A percentile compares a stretch with the other conserved stretches of the same genome.
phyloP scores from a whole-genome alignment of 208 protist genomes.

The Trypanosoma brucei region DNA sequence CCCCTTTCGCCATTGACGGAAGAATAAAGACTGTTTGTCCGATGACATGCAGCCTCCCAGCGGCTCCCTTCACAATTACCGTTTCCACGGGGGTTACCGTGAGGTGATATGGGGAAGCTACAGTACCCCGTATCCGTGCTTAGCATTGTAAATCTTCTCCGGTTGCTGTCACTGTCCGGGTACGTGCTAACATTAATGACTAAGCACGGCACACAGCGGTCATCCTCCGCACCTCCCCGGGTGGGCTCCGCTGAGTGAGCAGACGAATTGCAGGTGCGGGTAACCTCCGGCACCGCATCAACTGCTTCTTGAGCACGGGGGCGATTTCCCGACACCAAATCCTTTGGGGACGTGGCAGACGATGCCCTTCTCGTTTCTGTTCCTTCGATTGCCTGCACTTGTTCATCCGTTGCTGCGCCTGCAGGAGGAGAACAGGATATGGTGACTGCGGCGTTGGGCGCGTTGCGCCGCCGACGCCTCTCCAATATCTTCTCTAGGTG shows the following conservation, averaged over 20 bases:
- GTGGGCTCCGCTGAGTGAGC: too few relatives aligned
- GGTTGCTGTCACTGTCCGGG: neutral
- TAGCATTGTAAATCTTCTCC: neutral
- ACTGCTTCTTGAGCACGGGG: too few relatives aligned
- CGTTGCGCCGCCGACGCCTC: slow-evolving; percentile 44
- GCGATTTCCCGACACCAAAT: too few relatives aligned
- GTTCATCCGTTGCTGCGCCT: slow-evolving; percentile 26
- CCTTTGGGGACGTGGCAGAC: too few relatives aligned
- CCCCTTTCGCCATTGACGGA: neutral
- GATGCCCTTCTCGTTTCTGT: too few relatives aligned
- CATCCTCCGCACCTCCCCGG: too few relatives aligned
- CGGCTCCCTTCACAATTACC: neutral
- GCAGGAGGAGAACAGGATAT: slow-evolving; percentile 14
- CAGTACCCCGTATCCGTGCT: neutral
- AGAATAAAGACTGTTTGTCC: neutral
- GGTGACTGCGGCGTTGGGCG: neutral
- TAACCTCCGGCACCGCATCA: too few relatives aligned
- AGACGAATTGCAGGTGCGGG: too few relatives aligned
- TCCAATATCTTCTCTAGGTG: slow-evolving; percentile 74
- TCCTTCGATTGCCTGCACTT: neutral
- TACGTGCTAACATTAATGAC: neutral
- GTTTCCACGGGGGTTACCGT: neutral
- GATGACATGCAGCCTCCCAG: neutral
- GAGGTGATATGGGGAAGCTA: neutral
- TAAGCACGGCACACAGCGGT: too few relatives aligned